Base-by-base conservation (phyloP, 176 grass and related monocot genomes). In the Aegilops speltoides region DNA sequence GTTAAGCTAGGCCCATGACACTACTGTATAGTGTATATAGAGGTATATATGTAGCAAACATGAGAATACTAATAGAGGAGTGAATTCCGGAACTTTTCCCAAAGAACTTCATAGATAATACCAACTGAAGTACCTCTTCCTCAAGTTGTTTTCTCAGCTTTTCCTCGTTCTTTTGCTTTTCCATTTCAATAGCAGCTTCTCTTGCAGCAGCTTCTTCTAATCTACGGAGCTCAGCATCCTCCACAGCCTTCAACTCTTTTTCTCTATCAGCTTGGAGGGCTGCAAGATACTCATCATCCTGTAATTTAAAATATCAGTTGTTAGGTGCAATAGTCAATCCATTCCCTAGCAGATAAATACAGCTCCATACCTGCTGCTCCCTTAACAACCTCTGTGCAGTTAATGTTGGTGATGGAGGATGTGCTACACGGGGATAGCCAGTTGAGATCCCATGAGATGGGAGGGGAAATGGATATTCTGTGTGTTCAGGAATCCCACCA, bases 241-340 rank as follows among this genome's bases (percentile, higher is more conserved):
- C 89, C 34, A 57, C 82, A 64, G 90, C 90, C 68, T 85, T 99
- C 84, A 99, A 70, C 79, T 99, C 97, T 68, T 97, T 99, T 81
- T 99, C 97, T 87, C 73, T 83, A 82, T 99, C 97, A 59, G 94
- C 97, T 93, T 90, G 85, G 26, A 99, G 89, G 28, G 97, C 77
- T 87, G 90, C 92, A 88, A 93, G 92, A 90, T 94, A 99, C 56
- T 94, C 97, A 82, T 94, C 92, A 24, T 99, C 97, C 97, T 99
- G 82, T 9, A 88, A 83, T 71, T 74, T 38, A 83, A 89, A 89
- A 86, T 52, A 74, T 59, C 70, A 34, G 1, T 32, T 62, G 32
- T 84, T 32, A 67, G 6, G 82, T 50, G 28, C 60, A 67, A 50
- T 60, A 37, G 3, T 45, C 24, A 37, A 14, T 54, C 31, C 31